A percentile compares a stretch with the other conserved stretches of the same genome.
These are phyloP conservation scores for Rosa chinensis DNA, from an alignment of 306 rosid species.

Conservation along the genomic window DNA sequence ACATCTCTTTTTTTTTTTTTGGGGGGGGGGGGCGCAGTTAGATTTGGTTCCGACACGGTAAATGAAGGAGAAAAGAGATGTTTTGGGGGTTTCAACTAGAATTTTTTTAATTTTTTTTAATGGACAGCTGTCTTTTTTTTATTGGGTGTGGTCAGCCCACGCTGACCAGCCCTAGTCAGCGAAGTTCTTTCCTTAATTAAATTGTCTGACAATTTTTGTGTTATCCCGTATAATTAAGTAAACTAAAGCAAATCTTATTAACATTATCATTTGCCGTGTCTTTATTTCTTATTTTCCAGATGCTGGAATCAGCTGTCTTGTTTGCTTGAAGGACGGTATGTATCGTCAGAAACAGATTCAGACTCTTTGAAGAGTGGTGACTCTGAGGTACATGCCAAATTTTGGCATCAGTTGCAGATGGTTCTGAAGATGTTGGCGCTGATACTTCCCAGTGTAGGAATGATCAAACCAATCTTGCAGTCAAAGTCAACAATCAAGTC, in stretches of 20 bases:
- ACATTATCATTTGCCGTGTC: neutral
- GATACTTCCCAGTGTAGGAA: too few relatives aligned
- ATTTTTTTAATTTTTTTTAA: too few relatives aligned
- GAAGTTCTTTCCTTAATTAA: too few relatives aligned
- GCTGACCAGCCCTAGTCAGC: too few relatives aligned
- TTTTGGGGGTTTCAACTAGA: too few relatives aligned
- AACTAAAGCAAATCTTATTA: neutral
- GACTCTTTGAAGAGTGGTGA: slow-evolving; percentile 42
- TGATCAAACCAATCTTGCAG: too few relatives aligned
- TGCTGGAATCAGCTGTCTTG: slow-evolving; percentile 76
- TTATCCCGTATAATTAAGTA: neutral
- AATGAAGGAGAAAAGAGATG: too few relatives aligned
- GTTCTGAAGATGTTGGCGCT: slow-evolving; percentile 88
- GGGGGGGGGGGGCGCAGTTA: too few relatives aligned
- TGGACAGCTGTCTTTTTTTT: too few relatives aligned
- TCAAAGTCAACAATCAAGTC: too few relatives aligned
- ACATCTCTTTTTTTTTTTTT: too few relatives aligned
- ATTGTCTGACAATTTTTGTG: neutral
- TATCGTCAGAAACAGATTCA: slow-evolving; percentile 43
- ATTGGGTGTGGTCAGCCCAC: neutral
- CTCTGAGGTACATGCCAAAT: slow-evolving; percentile 66
- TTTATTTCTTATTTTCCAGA: slow-evolving; percentile 41
- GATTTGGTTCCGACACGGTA: too few relatives aligned
- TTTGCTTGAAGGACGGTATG: slow-evolving; percentile 84
- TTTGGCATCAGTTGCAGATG: slow-evolving; percentile 80